A percentile compares a stretch with the other conserved stretches of the same genome.
Evolutionary conservation across 768 basidiomycete species (phyloP).

Genomic region (Vararia minispora): DNA sequence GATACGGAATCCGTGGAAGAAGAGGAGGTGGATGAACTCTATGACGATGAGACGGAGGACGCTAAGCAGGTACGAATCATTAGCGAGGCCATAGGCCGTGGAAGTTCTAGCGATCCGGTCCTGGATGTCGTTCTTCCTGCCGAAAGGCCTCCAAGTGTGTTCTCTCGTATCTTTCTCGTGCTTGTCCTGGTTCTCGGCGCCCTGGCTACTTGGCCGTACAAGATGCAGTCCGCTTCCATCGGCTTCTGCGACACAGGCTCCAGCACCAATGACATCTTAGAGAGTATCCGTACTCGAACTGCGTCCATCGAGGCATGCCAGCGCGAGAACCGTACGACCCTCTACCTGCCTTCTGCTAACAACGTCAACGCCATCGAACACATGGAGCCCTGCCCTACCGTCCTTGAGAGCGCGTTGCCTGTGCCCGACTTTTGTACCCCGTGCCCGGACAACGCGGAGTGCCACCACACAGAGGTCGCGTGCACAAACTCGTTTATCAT

Average conservation of each 20-base stretch:
- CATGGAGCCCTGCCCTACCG: slow-evolving; percentile 24
- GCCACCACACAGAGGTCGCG: slow-evolving; percentile 40
- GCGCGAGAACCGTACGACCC: slow-evolving; percentile 37
- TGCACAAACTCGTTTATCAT: slow-evolving; percentile 64
- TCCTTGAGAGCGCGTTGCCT: slow-evolving; percentile 42
- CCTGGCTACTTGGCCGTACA: slow-evolving; percentile 32
- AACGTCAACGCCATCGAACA: slow-evolving; percentile 5
- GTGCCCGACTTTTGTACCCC: slow-evolving; percentile 57
- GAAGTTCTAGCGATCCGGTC: slow-evolving; percentile 22
- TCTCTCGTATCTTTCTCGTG: slow-evolving; percentile 30
- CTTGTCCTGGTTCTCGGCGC: slow-evolving; percentile 24
- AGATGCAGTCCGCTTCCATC: slow-evolving; percentile 54
- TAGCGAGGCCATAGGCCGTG: background rate
- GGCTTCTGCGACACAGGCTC: slow-evolving; percentile 67
- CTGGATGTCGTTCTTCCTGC: no score
- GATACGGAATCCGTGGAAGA: slow-evolving; percentile 12
- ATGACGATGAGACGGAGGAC: slow-evolving; percentile 12
- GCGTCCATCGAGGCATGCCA: slow-evolving; percentile 46
- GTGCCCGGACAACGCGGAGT: slow-evolving; percentile 51
- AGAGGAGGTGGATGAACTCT: slow-evolving; percentile 8
- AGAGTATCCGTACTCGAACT: slow-evolving; percentile 32
- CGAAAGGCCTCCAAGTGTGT: slow-evolving; percentile 13
- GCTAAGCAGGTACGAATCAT: slow-evolving; percentile 7
- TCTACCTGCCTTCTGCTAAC: slow-evolving; percentile 22
- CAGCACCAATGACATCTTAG: slow-evolving; percentile 46